Evolutionary conservation across 192 early-diverging fungal species (phyloP).

Genomic region (Pecoramyces ruminantium): DNA sequence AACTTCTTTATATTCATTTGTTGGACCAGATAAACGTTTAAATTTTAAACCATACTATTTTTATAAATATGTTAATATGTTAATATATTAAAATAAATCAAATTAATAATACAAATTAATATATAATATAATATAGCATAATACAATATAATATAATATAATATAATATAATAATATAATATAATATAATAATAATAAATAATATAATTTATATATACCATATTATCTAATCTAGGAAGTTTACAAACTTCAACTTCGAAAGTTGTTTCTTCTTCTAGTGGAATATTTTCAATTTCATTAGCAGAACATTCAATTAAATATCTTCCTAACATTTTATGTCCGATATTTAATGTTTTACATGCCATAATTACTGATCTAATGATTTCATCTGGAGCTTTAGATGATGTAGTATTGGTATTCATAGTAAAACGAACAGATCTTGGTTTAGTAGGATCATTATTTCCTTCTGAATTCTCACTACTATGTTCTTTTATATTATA

Average conservation of each 20-base stretch:
- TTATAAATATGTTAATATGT: too few species aligned
- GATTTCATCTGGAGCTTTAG: slow-evolving; percentile 39
- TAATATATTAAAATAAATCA: too few species aligned
- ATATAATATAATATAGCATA: too few species aligned
- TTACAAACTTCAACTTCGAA: neutral
- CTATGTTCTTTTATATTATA: too few species aligned
- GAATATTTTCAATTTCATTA: neutral
- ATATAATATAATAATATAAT: too few species aligned
- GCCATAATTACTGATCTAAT: slow-evolving; percentile 19
- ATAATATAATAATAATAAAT: too few species aligned
- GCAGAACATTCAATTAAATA: slow-evolving; percentile 25
- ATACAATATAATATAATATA: too few species aligned
- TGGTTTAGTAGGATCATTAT: slow-evolving; percentile 19
- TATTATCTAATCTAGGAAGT: neutral
- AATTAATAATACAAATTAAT: too few species aligned
- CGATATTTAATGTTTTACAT: slow-evolving; percentile 17
- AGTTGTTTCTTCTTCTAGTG: neutral
- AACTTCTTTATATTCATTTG: neutral
- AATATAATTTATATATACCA: neutral
- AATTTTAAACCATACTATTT: neutral
- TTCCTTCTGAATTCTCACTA: neutral
- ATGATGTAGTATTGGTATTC: slow-evolving; percentile 41
- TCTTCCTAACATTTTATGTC: slow-evolving; percentile 14
- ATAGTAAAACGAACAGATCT: slow-evolving; percentile 42
- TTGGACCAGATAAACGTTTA: neutral